A percentile compares a stretch with the other conserved stretches of the same genome.
phyloP scores from a whole-genome alignment of 2,329 filamentous ascomycete genomes.

The Elsinoe perseae region DNA sequence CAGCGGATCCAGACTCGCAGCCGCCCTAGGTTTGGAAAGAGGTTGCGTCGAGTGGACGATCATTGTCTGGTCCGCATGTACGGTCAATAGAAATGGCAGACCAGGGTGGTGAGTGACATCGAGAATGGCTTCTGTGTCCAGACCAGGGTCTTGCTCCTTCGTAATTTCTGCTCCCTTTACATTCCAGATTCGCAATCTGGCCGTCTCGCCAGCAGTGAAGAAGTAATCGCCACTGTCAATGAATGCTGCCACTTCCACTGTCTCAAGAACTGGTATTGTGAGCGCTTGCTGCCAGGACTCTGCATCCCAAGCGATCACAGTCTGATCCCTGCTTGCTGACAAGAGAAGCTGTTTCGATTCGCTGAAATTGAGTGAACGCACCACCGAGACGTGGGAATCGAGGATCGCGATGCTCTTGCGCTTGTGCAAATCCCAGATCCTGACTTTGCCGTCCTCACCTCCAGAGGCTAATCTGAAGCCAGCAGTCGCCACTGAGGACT shows the following conservation, averaged over 20 bases:
- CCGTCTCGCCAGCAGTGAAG: conserved; percentile 79
- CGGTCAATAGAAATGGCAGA: conserved; percentile 64
- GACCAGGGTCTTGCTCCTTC: conserved; percentile 55
- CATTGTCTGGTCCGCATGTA: conserved; percentile 85
- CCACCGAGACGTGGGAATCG: conserved; percentile 90
- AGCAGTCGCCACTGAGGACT: conserved; percentile 44
- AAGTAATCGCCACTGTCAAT: conserved; percentile 61
- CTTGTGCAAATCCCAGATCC: conserved; percentile 86
- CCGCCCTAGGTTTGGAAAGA: conserved; percentile 31
- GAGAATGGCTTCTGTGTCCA: conserved; percentile 61
- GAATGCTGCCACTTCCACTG: conserved; percentile 78
- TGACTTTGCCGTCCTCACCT: conserved; percentile 86
- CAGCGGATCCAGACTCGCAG: conserved; percentile 46
- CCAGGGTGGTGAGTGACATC: conserved; percentile 59
- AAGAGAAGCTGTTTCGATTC: conserved; percentile 65
- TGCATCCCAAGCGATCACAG: conserved; percentile 84
- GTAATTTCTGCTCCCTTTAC: conserved; percentile 73
- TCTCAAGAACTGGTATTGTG: conserved; percentile 76
- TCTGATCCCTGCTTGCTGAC: conserved; percentile 86
- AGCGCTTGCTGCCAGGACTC: conserved; percentile 74
- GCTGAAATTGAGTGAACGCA: conserved; percentile 80
- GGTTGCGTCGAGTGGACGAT: conserved; percentile 58
- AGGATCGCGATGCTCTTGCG: conserved; percentile 67
- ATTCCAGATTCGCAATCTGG: conserved; percentile 75
- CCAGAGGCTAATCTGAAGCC: conserved; percentile 80